Conservation (phyloP, 1,284 basidiomycete species). For the Trichosporon ovoides region DNA sequence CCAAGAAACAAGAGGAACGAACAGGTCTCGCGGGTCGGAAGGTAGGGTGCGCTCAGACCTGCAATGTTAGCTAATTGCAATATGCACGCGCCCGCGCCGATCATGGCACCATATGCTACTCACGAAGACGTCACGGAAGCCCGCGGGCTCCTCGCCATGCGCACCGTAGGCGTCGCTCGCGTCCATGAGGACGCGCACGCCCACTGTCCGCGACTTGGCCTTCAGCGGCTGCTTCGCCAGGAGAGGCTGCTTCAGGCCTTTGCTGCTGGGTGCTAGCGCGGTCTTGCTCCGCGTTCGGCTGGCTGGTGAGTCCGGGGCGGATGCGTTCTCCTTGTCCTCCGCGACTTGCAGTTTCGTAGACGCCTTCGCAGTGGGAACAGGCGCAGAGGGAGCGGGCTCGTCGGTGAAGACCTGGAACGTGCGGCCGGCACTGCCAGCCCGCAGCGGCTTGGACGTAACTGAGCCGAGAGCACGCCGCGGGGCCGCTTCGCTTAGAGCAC, state of each 20-base stretch:
- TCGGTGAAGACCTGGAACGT: constrained; percentile 11
- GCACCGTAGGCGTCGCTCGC: constrained; percentile 45
- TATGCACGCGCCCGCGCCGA: not conserved
- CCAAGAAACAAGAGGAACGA: not conserved
- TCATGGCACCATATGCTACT: not conserved
- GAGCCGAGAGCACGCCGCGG: not conserved
- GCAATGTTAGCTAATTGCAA: not conserved
- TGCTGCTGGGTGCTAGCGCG: not conserved
- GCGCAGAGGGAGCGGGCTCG: not conserved
- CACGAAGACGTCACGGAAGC: constrained; percentile 25
- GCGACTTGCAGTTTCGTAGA: too few relatives aligned
- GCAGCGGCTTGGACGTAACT: not conserved
- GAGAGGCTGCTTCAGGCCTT: too few relatives aligned
- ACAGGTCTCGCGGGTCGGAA: not conserved
- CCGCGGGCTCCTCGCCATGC: constrained; percentile 32
- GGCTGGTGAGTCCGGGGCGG: constrained; percentile 23
- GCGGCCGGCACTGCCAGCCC: not conserved
- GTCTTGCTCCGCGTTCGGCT: constrained; percentile 19
- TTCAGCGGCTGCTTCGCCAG: not conserved
- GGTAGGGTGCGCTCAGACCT: not conserved
- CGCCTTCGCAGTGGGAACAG: not conserved
- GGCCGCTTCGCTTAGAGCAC: not conserved
- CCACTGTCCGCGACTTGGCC: not conserved
- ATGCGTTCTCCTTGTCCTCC: constrained; percentile 32
- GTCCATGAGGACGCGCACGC: constrained; percentile 25